Percentiles rank a stretch among this genome's conserved stretches.
These are phyloP conservation scores for Cymbopogon flexuosus DNA, from an alignment of 202 grass and related monocot species.

Conservation along the genomic window DNA sequence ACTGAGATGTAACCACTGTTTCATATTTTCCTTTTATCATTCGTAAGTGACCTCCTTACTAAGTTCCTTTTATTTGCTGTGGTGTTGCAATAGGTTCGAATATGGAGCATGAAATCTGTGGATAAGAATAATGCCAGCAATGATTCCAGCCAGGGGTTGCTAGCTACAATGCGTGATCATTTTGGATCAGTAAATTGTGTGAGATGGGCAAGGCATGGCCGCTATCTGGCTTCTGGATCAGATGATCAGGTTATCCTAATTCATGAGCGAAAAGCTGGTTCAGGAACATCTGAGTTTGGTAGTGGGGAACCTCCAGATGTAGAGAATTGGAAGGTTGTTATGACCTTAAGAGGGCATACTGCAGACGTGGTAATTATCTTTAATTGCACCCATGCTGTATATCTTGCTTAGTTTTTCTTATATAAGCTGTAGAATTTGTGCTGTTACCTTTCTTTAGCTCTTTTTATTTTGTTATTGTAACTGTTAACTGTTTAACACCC, in stretches of 20 bases:
- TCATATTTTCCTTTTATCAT: not conserved
- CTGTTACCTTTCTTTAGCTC: constrained; percentile 2
- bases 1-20: not conserved
- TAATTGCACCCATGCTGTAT: not conserved
- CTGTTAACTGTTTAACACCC: constrained; percentile 18
- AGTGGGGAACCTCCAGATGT: constrained; percentile 90
- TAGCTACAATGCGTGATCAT: constrained; percentile 90
- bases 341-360: constrained; percentile 93
- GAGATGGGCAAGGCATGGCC: constrained; percentile 86
- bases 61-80: not conserved
- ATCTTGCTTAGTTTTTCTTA: constrained; percentile 9
- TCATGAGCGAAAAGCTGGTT: constrained; percentile 92
- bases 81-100: constrained; percentile 55
- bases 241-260: constrained; percentile 93
- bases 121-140: constrained; percentile 40
- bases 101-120: constrained; percentile 97
- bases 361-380: constrained; percentile 94
- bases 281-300: constrained; percentile 86
- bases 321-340: constrained; percentile 96
- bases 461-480: constrained; percentile 2
- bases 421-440: not conserved
- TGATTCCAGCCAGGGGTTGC: constrained; percentile 56
- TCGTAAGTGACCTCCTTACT: not conserved
- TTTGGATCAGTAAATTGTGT: constrained; percentile 97
- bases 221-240: constrained; percentile 90